Conservation (phyloP, 2,329 filamentous ascomycete genomes). For the Claviceps purpurea region DNA sequence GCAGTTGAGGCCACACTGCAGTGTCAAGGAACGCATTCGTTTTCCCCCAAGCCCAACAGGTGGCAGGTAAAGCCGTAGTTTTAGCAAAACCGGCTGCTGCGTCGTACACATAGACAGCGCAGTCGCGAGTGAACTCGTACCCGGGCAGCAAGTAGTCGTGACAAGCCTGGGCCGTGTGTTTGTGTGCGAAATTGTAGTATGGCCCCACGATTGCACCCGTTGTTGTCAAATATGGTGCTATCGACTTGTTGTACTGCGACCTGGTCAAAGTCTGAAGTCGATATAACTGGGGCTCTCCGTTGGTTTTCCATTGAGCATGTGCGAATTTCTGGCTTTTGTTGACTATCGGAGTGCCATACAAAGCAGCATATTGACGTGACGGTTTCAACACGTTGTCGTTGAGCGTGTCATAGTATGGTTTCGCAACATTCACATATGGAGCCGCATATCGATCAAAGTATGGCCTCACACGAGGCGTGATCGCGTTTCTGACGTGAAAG, state of each 20-base stretch:
- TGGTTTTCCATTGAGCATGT: conserved; percentile 63
- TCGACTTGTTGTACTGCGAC: conserved; percentile 52
- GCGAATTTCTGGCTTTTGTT: conserved; percentile 53
- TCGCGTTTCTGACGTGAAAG: conserved; percentile 46
- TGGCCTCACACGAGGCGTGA: conserved; percentile 65
- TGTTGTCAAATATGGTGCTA: conserved; percentile 63
- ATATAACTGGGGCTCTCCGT: conserved; percentile 59
- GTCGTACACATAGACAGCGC: conserved; percentile 55
- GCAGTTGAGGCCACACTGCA: conserved; percentile 68
- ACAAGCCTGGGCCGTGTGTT: conserved; percentile 54
- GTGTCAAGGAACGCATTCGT: conserved; percentile 58
- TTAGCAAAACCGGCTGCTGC: conserved; percentile 53
- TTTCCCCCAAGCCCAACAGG: conserved; percentile 56
- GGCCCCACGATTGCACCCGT: conserved; percentile 46
- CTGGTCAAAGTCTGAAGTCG: conserved; percentile 48
- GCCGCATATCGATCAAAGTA: conserved; percentile 79
- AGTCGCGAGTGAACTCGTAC: conserved; percentile 62
- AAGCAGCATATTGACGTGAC: conserved; percentile 49
- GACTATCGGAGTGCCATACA: conserved; percentile 63
- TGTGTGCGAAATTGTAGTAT: conserved; percentile 55
- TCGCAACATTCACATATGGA: conserved; percentile 63
- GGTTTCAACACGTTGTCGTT: conserved; percentile 57
- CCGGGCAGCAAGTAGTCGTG: conserved; percentile 61
- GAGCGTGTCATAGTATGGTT: conserved; percentile 58
- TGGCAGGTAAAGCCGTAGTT: conserved; percentile 58